phyloP scores from a whole-genome alignment of 179 eudicot species.

The Pouteria campechiana region DNA sequence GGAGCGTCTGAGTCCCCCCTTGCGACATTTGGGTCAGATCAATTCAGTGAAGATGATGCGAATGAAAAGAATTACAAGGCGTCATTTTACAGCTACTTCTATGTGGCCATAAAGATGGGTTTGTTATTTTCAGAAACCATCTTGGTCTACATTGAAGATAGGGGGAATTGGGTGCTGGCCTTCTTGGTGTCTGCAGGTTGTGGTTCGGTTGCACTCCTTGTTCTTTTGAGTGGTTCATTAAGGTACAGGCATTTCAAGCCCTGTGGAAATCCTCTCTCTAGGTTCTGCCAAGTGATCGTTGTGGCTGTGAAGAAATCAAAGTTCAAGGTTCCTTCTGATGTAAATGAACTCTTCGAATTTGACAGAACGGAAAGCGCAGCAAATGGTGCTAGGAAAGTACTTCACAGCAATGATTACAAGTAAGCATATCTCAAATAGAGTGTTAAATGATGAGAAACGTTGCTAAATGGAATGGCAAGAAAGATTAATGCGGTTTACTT shows the following conservation, averaged over 20 bases:
- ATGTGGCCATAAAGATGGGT: slow-evolving; percentile 71
- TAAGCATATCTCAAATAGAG: slow-evolving; percentile 13
- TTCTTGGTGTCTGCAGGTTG: slow-evolving; percentile 65
- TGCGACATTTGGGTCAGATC: slow-evolving; percentile 86
- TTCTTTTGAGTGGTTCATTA: slow-evolving; percentile 42
- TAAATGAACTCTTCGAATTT: slow-evolving; percentile 35
- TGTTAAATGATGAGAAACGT: not conserved
- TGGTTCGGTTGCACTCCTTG: slow-evolving; percentile 45
- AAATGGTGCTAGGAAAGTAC: slow-evolving; percentile 30
- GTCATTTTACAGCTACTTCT: slow-evolving; percentile 77
- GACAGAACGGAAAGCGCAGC: slow-evolving; percentile 25
- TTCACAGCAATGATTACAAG: slow-evolving; percentile 63
- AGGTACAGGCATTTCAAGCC: slow-evolving; percentile 58
- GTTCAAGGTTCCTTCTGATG: slow-evolving; percentile 21
- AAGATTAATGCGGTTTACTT: no score
- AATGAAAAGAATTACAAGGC: slow-evolving; percentile 46
- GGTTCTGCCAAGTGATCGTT: slow-evolving; percentile 57
- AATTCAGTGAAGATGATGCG: slow-evolving; percentile 60
- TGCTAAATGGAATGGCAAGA: no score
- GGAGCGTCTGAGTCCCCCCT: slow-evolving; percentile 78
- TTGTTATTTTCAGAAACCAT: slow-evolving; percentile 65
- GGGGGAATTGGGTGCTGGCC: slow-evolving; percentile 62
- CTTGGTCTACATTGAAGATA: slow-evolving; percentile 52
- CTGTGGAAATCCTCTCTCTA: slow-evolving; percentile 56
- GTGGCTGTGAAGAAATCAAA: slow-evolving; percentile 43